Conservation (phyloP, 768 basidiomycete genomes). For the Epithele typhae region DNA sequence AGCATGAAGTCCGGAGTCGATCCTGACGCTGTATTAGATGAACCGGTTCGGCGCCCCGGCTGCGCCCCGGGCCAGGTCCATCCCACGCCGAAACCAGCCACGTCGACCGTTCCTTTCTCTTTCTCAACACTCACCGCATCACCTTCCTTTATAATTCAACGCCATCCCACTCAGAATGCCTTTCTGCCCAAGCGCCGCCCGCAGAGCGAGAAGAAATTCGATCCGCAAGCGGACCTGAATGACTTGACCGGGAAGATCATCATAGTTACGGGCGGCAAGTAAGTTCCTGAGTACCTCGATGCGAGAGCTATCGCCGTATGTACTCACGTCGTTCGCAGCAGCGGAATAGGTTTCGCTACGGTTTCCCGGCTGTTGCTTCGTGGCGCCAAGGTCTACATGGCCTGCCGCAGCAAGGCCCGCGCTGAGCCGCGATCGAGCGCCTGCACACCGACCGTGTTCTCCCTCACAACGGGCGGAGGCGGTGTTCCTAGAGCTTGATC, state of each 20-base stretch:
- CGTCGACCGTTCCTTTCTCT: no score
- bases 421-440: slow-evolving; percentile 29
- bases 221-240: slow-evolving; percentile 36
- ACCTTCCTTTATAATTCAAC: no score
- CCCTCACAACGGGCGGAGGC: slow-evolving; percentile 28
- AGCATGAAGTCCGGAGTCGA: no score
- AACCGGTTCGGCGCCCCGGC: no score
- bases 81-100: no score
- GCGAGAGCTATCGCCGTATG: neutral
- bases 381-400: slow-evolving; percentile 42
- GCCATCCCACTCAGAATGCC: no score
- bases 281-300: slow-evolving; percentile 5
- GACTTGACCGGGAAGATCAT: slow-evolving; percentile 44
- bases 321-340: slow-evolving; percentile 14
- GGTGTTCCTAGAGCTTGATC: slow-evolving; percentile 36
- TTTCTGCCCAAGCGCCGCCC: no score
- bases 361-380: slow-evolving; percentile 34
- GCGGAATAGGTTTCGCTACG: slow-evolving; percentile 34
- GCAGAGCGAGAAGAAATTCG: no score
- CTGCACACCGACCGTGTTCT: slow-evolving; percentile 29
- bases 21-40: no score
- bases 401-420: slow-evolving; percentile 29
- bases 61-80: no score
- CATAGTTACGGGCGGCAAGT: slow-evolving; percentile 51
- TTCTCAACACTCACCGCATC: no score